Base-by-base conservation (phyloP, 805 yeast species). In the Lachancea cidri region DNA sequence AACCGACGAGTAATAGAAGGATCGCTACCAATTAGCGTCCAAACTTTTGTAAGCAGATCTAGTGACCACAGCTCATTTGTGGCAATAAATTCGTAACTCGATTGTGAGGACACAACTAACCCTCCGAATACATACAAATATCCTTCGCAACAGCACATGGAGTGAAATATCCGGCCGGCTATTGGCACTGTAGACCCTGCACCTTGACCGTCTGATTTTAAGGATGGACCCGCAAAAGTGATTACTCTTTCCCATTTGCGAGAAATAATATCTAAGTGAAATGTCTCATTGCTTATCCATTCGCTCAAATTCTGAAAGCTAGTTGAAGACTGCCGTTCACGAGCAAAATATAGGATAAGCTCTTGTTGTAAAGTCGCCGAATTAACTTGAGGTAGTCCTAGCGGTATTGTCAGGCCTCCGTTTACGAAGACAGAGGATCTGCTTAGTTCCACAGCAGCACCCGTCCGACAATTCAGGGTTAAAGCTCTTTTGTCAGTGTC, bases 51-150 rank as follows among this genome's bases (percentile, higher is more conserved):
- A 29, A 67, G 70, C 31, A 80, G 57, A 55, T 80, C 74, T 49
- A 81, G 77, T 50, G 73, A 72, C 91, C 93, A 85, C 18, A 82
- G 59, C 50, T 85, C 93, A 50, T 80, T 80, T 4, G 72, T 57
- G 0, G 85, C 76, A 9, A 58, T 54, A 13, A 73, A 47, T 36
- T 66, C 68, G 36, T 66, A 59, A 4, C 53, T 58, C 32, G 58
- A 56, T 27, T 60, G 58, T 20, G 64, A 60, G 33, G 67, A 64
- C 6, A 75, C 62, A 0, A 65, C 58, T 20, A 84, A 55, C 1
- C 94, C 94, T 20, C 94, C 93, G 54, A 73, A 77, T 2, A 82
- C 51, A 55, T 74, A 83, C 2, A 83, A 44, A 33, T 71, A 67
- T 35, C 75, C 71, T 27, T 72, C 73, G 40, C 69, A 60, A 33